A percentile compares a stretch with the other conserved stretches of the same genome.
Evolutionary conservation across 2,329 filamentous ascomycete species (phyloP).

Genomic region (Neocatenulostroma microsporum): DNA sequence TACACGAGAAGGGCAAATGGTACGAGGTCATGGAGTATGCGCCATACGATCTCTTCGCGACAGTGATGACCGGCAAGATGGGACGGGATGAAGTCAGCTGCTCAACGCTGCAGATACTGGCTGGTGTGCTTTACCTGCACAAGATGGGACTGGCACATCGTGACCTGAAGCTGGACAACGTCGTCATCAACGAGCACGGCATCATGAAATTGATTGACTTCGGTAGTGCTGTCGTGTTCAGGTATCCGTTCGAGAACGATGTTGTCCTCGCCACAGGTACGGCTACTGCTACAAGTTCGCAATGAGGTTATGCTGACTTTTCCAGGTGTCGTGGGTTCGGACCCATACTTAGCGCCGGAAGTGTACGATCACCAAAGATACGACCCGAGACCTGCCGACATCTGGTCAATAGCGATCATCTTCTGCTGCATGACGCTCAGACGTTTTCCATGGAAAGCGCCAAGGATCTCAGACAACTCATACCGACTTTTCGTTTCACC

Average conservation of each 20-base stretch:
- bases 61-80: constrained; percentile 99
- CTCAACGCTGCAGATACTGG: constrained; percentile 87
- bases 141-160: constrained; percentile 91
- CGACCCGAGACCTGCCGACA: constrained; percentile 86
- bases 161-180: constrained; percentile 94
- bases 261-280: constrained; percentile 72
- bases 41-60: constrained; percentile 90
- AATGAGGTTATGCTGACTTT: constrained; percentile 16
- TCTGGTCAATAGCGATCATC: constrained; percentile 97
- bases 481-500: constrained; percentile 86
- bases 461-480: constrained; percentile 83
- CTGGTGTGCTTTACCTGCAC: constrained; percentile 88
- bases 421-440: constrained; percentile 98
- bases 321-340: constrained; percentile 70
- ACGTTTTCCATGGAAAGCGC: constrained; percentile 95
- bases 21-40: constrained; percentile 99
- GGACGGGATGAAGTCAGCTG: constrained; percentile 81
- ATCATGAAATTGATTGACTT: constrained; percentile 99
- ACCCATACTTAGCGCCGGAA: constrained; percentile 93
- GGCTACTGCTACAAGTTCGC: no score
- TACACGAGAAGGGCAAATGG: constrained; percentile 90
- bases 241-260: constrained; percentile 92
- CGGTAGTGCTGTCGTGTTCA: constrained; percentile 92
- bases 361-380: constrained; percentile 93
- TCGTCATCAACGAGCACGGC: constrained; percentile 89